Conservation (phyloP, 2,329 filamentous ascomycete species). For the Alternaria panax region DNA sequence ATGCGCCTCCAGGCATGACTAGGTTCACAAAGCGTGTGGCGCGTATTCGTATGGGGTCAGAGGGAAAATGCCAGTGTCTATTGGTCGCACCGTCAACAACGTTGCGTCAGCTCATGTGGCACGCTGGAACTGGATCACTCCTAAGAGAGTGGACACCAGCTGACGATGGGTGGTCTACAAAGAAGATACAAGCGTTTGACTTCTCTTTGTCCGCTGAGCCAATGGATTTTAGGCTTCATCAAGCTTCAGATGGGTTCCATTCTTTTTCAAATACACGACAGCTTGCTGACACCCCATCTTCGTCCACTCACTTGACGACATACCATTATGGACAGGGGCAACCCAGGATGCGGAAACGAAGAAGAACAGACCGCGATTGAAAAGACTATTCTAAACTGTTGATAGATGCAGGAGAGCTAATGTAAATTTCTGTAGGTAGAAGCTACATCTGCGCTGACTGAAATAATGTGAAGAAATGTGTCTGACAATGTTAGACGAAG, state of each 20-base stretch:
- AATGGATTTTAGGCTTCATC: background rate
- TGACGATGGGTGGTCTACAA: background rate
- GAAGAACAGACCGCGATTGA: background rate
- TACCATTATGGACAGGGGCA: background rate
- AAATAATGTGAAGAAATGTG: background rate
- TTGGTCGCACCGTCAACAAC: background rate
- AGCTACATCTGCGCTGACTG: background rate
- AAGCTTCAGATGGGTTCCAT: background rate
- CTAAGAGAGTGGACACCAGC: background rate
- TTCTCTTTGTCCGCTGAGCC: background rate
- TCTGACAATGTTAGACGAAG: background rate
- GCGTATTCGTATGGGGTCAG: slow-evolving; percentile 1
- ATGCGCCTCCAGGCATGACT: background rate
- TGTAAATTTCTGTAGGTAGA: background rate
- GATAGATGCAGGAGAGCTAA: background rate
- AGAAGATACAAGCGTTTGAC: background rate
- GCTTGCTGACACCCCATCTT: background rate
- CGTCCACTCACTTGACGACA: background rate
- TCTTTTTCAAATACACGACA: background rate
- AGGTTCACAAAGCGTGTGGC: background rate
- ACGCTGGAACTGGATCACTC: background rate
- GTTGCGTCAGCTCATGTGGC: background rate
- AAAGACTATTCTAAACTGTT: background rate
- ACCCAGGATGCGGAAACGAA: background rate
- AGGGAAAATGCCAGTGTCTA: slow-evolving; percentile 1